Evolutionary conservation across 2,329 filamentous ascomycete genomes (phyloP).

Genomic region (Colletotrichum sojae): DNA sequence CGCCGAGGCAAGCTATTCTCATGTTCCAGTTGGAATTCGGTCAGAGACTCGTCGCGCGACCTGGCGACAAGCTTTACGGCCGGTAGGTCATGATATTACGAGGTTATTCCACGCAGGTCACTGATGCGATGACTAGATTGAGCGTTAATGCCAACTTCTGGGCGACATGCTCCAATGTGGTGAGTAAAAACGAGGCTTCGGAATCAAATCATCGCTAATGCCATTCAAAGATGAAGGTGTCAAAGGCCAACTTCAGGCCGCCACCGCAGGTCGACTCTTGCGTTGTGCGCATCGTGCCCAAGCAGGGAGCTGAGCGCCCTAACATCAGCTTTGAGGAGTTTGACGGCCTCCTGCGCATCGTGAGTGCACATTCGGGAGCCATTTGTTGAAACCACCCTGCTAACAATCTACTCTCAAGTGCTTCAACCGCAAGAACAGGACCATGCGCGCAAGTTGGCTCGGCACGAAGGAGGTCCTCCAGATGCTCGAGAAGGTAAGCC

Average conservation of each 20-base stretch:
- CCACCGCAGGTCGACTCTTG: constrained; percentile 93
- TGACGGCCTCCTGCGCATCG: constrained; percentile 89
- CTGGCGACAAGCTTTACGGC: constrained; percentile 62
- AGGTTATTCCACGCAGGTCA: not conserved
- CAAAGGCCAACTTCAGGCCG: constrained; percentile 85
- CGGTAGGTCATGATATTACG: constrained; percentile 66
- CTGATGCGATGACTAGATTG: constrained; percentile 30
- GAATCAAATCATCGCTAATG: not conserved
- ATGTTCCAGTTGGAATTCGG: constrained; percentile 99
- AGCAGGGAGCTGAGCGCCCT: constrained; percentile 81
- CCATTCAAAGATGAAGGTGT: constrained; percentile 40
- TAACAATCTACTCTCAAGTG: constrained; percentile 43
- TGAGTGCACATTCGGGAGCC: constrained; percentile 47
- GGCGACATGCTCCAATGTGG: constrained; percentile 41
- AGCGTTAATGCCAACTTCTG: constrained; percentile 43
- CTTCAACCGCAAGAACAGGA: constrained; percentile 87
- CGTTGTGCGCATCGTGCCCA: constrained; percentile 91
- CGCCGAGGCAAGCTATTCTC: constrained; percentile 87
- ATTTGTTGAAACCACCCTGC: not conserved
- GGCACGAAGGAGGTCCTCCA: constrained; percentile 84
- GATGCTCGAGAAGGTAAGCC: constrained; percentile 74
- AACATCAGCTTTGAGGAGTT: constrained; percentile 95
- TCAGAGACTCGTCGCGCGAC: constrained; percentile 87
- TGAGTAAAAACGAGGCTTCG: not conserved
- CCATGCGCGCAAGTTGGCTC: constrained; percentile 82